These are phyloP conservation scores for Penicillium sp. DNA, from an alignment of 2,329 filamentous ascomycete species.

Conservation along the genomic window DNA sequence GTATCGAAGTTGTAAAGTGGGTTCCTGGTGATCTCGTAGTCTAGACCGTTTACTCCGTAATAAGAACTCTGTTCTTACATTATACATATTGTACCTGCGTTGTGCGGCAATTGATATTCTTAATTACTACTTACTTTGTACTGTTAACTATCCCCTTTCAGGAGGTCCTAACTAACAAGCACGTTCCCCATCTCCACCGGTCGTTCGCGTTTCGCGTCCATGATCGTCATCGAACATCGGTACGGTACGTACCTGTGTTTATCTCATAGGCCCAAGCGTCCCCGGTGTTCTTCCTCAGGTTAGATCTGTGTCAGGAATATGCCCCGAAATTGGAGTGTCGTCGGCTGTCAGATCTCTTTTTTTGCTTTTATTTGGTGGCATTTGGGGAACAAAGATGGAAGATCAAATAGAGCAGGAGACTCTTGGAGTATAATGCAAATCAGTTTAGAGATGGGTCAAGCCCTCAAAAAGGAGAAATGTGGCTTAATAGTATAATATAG, in stretches of 20 bases:
- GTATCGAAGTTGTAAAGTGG: slow-evolving; percentile 1
- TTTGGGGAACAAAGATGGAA: background rate
- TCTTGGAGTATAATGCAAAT: no score
- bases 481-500: background rate
- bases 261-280: background rate
- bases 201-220: slow-evolving; percentile 6
- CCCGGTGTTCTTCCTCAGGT: slow-evolving; percentile 1
- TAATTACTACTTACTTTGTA: background rate
- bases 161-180: background rate
- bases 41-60: slow-evolving; percentile 1
- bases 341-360: background rate
- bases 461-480: background rate
- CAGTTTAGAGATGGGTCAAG: background rate
- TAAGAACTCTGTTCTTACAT: background rate
- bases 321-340: slow-evolving; percentile 5
- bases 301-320: slow-evolving; percentile 6
- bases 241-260: background rate
- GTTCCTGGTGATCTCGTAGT: slow-evolving; percentile 10
- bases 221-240: slow-evolving; percentile 1
- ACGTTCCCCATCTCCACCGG: background rate
- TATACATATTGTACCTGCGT: slow-evolving; percentile 1
- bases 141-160: background rate
- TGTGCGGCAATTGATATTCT: background rate
- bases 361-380: background rate
- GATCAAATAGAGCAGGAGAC: background rate